Evolutionary conservation across 177 flowering plant species (phyloP).

Genomic region (Vitis hybrid): DNA sequence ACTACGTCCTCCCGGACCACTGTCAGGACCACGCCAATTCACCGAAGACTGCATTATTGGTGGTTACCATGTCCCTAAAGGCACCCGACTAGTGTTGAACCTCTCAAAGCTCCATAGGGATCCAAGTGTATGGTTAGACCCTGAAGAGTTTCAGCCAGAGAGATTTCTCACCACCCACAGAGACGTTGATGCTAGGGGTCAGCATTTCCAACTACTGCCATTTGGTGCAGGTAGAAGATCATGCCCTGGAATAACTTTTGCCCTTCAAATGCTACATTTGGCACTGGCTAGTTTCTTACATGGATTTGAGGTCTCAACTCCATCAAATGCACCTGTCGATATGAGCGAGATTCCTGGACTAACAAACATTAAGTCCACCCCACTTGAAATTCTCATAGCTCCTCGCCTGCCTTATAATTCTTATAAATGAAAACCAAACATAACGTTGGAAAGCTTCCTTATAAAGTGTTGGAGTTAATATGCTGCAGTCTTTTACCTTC

Average conservation of each 20-base stretch:
- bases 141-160: conserved; percentile 29
- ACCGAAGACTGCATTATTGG: conserved; percentile 26
- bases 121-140: conserved; percentile 26
- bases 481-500: no score
- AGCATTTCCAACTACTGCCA: conserved; percentile 26
- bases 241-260: conserved; percentile 24
- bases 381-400: conserved; percentile 27
- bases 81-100: conserved; percentile 27
- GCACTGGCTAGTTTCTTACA: conserved; percentile 27
- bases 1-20: conserved; percentile 4
- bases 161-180: conserved; percentile 28
- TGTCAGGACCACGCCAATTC: conserved; percentile 4
- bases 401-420: conserved; percentile 18
- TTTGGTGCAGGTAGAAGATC: conserved; percentile 27
- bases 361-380: conserved; percentile 12
- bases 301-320: conserved; percentile 19
- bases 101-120: conserved; percentile 30
- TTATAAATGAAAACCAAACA: not conserved
- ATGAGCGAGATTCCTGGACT: conserved; percentile 27
- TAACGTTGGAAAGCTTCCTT: no score
- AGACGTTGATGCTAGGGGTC: conserved; percentile 27
- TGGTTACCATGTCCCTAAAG: conserved; percentile 26
- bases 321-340: conserved; percentile 14
- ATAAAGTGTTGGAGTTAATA: no score
- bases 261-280: conserved; percentile 19